Evolutionary conservation across 140 eudicot genomes (phyloP).

Genomic region (Oenanthe javanica): DNA sequence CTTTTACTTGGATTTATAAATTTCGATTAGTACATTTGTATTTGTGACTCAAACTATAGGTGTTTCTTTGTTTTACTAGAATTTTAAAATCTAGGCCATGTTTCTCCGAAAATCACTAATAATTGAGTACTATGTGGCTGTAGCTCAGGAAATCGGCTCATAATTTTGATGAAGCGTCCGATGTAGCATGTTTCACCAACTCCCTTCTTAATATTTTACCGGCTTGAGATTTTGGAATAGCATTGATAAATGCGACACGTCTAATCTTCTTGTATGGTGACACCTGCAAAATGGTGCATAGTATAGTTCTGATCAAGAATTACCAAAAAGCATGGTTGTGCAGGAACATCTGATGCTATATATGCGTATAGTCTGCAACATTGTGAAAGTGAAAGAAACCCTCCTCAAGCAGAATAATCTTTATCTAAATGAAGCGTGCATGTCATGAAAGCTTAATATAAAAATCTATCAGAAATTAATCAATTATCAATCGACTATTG

Average conservation of each 20-base stretch:
- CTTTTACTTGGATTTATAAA: no score
- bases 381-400: background rate
- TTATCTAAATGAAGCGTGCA: no score
- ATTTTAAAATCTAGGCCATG: background rate
- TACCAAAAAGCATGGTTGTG: background rate
- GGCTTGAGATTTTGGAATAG: slow-evolving; percentile 75
- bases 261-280: slow-evolving; percentile 89
- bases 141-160: slow-evolving; percentile 15
- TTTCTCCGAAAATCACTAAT: background rate
- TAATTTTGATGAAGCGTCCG: slow-evolving; percentile 49
- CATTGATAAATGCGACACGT: slow-evolving; percentile 57
- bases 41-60: no score
- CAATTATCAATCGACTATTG: background rate
- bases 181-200: slow-evolving; percentile 53
- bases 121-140: background rate
- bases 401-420: background rate
- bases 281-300: slow-evolving; percentile 36
- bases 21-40: no score
- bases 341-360: background rate
- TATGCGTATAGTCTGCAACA: background rate
- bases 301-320: background rate
- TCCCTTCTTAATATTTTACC: slow-evolving; percentile 87
- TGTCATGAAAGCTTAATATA: background rate
- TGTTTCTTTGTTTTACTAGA: no score
- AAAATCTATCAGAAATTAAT: no score